A percentile compares a stretch with the other conserved stretches of the same genome.
These are phyloP conservation scores for Ascoidea rubescens DNA, from an alignment of 805 yeast species.

Conservation along the genomic window DNA sequence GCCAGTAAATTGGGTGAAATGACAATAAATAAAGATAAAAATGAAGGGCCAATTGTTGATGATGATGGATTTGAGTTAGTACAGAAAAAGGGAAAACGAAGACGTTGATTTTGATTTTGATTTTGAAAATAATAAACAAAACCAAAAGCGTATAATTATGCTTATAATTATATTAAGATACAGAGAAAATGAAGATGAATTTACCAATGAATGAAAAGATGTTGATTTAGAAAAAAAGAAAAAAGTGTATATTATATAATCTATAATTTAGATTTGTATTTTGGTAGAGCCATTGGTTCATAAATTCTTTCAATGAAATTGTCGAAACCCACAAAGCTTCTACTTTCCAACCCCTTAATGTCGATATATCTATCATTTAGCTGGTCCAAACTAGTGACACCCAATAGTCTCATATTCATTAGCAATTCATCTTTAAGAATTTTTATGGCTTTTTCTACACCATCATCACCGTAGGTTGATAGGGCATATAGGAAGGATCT, in stretches of 20 bases:
- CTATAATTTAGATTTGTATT: neutral
- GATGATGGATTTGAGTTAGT: constrained; percentile 94
- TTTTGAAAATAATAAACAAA: too few relatives aligned
- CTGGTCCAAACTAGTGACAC: constrained; percentile 36
- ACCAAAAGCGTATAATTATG: too few relatives aligned
- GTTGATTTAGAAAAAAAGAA: too few relatives aligned
- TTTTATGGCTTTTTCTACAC: constrained; percentile 52
- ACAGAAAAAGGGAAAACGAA: constrained; percentile 52
- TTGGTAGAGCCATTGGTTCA: neutral
- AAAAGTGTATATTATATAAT: too few relatives aligned
- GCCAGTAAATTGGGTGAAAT: too few relatives aligned
- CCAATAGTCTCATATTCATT: constrained; percentile 54
- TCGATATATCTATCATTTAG: constrained; percentile 28
- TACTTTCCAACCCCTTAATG: constrained; percentile 14
- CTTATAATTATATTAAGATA: too few relatives aligned
- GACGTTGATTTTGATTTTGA: constrained; percentile 13
- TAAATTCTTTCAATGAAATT: neutral
- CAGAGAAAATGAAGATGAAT: too few relatives aligned
- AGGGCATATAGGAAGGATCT: constrained; percentile 66
- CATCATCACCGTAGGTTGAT: constrained; percentile 69
- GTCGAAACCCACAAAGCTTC: neutral
- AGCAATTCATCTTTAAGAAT: constrained; percentile 46
- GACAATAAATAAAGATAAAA: constrained; percentile 19
- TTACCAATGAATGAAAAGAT: too few relatives aligned
- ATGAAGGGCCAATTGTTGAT: constrained; percentile 58